Conservation (phyloP, 176 grass and related monocot genomes). For the Oryza meridionalis region DNA sequence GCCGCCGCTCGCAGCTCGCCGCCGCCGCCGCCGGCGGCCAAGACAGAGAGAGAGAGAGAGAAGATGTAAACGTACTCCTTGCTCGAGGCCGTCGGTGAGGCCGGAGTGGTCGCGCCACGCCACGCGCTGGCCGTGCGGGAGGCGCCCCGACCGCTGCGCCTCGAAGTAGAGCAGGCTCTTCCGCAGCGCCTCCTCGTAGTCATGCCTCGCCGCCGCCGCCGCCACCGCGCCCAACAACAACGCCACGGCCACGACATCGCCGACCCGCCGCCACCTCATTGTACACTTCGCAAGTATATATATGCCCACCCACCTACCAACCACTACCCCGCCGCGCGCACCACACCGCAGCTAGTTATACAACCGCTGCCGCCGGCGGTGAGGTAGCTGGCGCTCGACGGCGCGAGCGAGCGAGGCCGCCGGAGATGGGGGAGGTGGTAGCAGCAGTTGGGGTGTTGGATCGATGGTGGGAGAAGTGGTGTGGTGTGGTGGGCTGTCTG, state of each 20-base stretch:
- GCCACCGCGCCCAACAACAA: background rate
- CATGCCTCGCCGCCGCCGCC: conserved; percentile 23
- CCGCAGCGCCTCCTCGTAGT: conserved; percentile 73
- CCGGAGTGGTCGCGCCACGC: conserved; percentile 87
- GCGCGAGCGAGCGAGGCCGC: no score
- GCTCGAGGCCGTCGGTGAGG: conserved; percentile 91
- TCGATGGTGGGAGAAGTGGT: no score
- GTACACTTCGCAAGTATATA: background rate
- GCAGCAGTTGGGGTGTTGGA: background rate
- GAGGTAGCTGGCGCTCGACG: background rate
- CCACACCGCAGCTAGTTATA: no score
- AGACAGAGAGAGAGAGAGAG: background rate
- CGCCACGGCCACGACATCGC: background rate
- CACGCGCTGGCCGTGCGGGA: conserved; percentile 84
- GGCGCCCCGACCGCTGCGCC: conserved; percentile 84
- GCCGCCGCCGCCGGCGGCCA: background rate
- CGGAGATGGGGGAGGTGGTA: background rate
- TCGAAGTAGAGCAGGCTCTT: conserved; percentile 99
- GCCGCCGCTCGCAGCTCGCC: no score
- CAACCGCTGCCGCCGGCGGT: no score
- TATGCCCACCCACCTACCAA: background rate
- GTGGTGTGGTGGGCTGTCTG: conserved; percentile 58
- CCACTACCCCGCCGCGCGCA: no score
- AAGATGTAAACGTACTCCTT: conserved; percentile 56
- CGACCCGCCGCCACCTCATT: conserved; percentile 22